phyloP scores from a whole-genome alignment of 2,329 filamentous ascomycete species.

The Aspergillus sp. region DNA sequence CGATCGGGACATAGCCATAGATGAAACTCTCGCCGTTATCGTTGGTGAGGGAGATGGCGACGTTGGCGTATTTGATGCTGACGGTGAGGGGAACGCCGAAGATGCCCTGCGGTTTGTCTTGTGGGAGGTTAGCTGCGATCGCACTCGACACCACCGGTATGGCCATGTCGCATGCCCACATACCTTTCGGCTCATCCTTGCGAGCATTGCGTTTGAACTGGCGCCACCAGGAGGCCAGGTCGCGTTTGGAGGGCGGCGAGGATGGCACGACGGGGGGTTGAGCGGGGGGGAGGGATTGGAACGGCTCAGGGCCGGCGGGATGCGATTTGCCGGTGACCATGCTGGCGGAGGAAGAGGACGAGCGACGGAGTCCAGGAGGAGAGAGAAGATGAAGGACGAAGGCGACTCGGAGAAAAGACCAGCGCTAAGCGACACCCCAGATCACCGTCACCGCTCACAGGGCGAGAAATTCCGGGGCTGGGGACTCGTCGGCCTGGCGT shows the following conservation, averaged over 20 bases:
- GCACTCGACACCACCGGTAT: background rate
- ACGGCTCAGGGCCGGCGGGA: constrained; percentile 31
- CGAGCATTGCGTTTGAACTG: constrained; percentile 75
- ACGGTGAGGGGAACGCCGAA: constrained; percentile 91
- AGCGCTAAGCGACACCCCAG: constrained; percentile 11
- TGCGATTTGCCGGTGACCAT: constrained; percentile 41
- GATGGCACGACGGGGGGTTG: constrained; percentile 44
- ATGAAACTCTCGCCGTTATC: constrained; percentile 93
- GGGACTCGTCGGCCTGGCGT: constrained; percentile 18
- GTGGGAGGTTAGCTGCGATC: constrained; percentile 4
- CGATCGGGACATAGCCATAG: constrained; percentile 97
- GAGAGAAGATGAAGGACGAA: background rate
- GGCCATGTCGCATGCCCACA: constrained; percentile 9
- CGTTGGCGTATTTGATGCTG: constrained; percentile 96
- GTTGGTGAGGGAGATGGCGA: constrained; percentile 93
- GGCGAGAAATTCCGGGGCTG: constrained; percentile 31
- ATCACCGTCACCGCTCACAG: constrained; percentile 32
- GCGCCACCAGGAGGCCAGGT: constrained; percentile 96
- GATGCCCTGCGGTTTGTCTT: constrained; percentile 65
- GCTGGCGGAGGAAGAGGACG: constrained; percentile 10
- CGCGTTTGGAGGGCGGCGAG: constrained; percentile 79
- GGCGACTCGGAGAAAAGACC: constrained; percentile 11
- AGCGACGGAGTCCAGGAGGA: background rate
- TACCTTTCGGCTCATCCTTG: constrained; percentile 62
- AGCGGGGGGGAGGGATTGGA: constrained; percentile 30